A percentile compares a stretch with the other conserved stretches of the same genome.
phyloP scores from a whole-genome alignment of 257 asterid species.

The Solanum etuberosum region DNA sequence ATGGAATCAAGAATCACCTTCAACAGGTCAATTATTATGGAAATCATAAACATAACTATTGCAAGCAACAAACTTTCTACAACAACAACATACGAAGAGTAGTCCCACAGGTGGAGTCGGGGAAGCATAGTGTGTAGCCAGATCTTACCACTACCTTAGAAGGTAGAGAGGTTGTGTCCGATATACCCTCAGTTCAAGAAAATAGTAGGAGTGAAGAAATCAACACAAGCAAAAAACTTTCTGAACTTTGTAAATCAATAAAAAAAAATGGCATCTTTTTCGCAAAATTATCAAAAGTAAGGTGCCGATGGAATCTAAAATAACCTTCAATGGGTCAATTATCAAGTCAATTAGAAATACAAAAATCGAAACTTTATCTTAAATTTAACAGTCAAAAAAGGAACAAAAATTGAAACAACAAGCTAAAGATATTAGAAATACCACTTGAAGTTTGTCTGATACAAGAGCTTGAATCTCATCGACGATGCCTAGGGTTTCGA shows the following conservation, averaged over 20 bases:
- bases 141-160: neutral
- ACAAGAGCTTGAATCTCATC: conserved; percentile 80
- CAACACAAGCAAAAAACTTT: neutral
- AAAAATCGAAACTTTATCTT: neutral
- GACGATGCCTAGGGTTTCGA: conserved; percentile 51
- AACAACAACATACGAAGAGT: neutral
- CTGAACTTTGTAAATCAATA: neutral
- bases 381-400: neutral
- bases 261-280: neutral
- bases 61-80: neutral
- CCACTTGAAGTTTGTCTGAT: conserved; percentile 94
- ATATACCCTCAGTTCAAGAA: neutral
- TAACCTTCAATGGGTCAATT: neutral
- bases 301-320: neutral
- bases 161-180: neutral
- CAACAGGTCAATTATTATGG: neutral
- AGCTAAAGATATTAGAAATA: conserved; percentile 22
- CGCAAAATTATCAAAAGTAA: neutral
- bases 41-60: neutral
- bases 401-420: neutral
- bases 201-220: neutral
- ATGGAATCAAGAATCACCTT: neutral
- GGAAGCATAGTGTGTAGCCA: neutral
- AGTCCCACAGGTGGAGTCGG: neutral
- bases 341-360: neutral